These are phyloP conservation scores for Neurospora cerealis DNA, from an alignment of 495 filamentous ascomycete genomes.

Conservation along the genomic window DNA sequence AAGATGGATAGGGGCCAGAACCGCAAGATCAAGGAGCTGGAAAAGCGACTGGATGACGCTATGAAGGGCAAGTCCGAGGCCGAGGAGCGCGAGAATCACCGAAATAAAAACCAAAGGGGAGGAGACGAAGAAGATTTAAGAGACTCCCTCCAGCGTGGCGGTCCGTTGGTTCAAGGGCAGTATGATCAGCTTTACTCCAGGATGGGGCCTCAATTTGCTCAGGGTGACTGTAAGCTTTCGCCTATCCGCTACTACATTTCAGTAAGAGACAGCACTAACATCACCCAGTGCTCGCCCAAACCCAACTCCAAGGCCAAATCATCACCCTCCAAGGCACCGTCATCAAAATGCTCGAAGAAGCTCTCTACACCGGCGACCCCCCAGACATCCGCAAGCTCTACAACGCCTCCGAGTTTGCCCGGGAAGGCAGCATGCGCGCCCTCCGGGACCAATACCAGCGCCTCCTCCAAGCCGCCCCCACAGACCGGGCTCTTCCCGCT, in stretches of 20 bases:
- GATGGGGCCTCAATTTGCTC: constrained; percentile 22
- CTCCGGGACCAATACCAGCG: constrained; percentile 28
- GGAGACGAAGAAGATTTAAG: constrained; percentile 12
- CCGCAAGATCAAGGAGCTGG: constrained; percentile 26
- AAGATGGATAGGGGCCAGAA: constrained; percentile 23
- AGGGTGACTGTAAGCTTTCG: constrained; percentile 22
- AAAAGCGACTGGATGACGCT: constrained; percentile 22
- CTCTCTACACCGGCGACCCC: constrained; percentile 15
- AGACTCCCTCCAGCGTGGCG: constrained; percentile 18
- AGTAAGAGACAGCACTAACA: background rate
- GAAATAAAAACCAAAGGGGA: background rate
- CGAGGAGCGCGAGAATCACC: background rate
- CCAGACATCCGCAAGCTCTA: constrained; percentile 20
- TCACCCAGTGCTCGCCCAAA: constrained; percentile 22
- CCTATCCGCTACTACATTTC: background rate
- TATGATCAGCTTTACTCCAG: constrained; percentile 18
- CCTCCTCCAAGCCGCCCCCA: constrained; percentile 10
- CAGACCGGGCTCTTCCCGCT: background rate
- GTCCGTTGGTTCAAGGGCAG: constrained; percentile 18
- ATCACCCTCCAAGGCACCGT: constrained; percentile 25
- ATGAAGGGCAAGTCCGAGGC: constrained; percentile 9
- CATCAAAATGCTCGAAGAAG: constrained; percentile 24
- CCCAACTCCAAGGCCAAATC: constrained; percentile 25
- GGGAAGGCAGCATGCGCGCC: constrained; percentile 23
- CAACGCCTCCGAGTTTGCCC: constrained; percentile 27